Base-by-base conservation (phyloP, 768 basidiomycete species). In the Crepidotus variabilis region DNA sequence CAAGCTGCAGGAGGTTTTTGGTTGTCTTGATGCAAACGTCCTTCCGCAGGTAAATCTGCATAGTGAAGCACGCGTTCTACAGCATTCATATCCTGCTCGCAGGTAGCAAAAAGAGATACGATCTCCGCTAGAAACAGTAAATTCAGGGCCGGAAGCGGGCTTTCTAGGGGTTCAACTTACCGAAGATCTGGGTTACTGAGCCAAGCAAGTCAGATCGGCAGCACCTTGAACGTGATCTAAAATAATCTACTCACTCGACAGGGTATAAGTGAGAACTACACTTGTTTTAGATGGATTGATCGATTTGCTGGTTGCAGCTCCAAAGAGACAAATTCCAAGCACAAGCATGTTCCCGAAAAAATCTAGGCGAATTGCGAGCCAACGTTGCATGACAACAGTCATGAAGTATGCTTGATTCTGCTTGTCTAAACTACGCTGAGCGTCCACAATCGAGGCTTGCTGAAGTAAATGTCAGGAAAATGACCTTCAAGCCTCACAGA, bases 41-140 rank as follows among this genome's bases (percentile, higher is more conserved):
- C 71, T 8, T 81, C 85, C 65, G 90, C 89, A 0, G 77, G 58
- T 2, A 94, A 76, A 45, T 86, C 77, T 9, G 80, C 77, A 68
- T 90, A 92, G 50, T 86, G 79, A n/a, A 85, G 69, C 2, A 90
- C 74, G 18, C 88, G 79, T 63, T 90, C 88, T 6, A 86, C 86
- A 0, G 84, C 81, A 61, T 88, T 88, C 81, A 88, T 87, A 63
- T 85, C 84, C 66, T 86, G 83, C 63, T 86, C 85, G 58, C 80
- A 84, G 58, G 76, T 73, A 4, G 85, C 83, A 61, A 82, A 86
- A 28, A 76, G 72, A 1, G 78, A 72, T 14, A 86, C 75, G 67
- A 85, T 76, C 58, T 82, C 75, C 5, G 82, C 81, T 84, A 13
- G 63, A 47, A 51, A 45, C 13, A 50, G 56, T 50, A 18, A n/a